phyloP scores from a whole-genome alignment of 2,329 filamentous ascomycete species.

The Ophiocordyceps camponoti-floridani region DNA sequence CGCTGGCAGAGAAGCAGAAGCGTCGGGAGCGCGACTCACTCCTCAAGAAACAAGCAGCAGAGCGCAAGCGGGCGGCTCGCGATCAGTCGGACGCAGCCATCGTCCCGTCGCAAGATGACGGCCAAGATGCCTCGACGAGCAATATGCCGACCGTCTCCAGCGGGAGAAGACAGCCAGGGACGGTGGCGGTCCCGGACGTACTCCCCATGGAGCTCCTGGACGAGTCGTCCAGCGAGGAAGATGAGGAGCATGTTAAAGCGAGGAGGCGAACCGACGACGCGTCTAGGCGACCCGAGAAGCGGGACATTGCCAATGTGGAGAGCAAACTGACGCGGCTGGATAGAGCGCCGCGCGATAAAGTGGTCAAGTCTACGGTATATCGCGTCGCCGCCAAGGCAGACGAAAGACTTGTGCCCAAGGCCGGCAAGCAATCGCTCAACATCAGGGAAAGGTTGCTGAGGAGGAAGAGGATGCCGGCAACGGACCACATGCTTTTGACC shows the following conservation, averaged over 20 bases:
- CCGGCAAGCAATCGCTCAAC: constrained; percentile 21
- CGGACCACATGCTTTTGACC: constrained; percentile 24
- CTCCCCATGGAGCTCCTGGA: constrained; percentile 35
- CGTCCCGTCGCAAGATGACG: constrained; percentile 3
- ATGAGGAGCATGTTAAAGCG: constrained; percentile 10
- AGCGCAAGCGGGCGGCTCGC: constrained; percentile 21
- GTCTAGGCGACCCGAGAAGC: constrained; percentile 21
- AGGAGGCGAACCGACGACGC: background rate
- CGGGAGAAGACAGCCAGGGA: constrained; percentile 13
- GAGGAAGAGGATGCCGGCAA: constrained; percentile 22
- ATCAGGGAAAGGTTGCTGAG: constrained; percentile 26
- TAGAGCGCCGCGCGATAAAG: constrained; percentile 24
- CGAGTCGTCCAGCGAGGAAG: constrained; percentile 31
- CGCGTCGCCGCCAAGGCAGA: constrained; percentile 28
- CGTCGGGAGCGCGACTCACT: constrained; percentile 34
- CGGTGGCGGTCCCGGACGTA: constrained; percentile 21
- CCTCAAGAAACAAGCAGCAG: constrained; percentile 35
- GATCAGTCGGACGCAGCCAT: constrained; percentile 8
- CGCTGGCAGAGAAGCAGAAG: constrained; percentile 32
- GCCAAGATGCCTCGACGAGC: constrained; percentile 1
- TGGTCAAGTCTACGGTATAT: constrained; percentile 35
- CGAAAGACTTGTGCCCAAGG: constrained; percentile 28
- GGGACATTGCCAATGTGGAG: constrained; percentile 23
- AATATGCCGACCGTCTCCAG: background rate
- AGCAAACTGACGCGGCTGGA: constrained; percentile 17